A percentile compares a stretch with the other conserved stretches of the same genome.
Evolutionary conservation across 495 filamentous ascomycete species (phyloP).

Genomic region (Pseudotulostoma volvatum): DNA sequence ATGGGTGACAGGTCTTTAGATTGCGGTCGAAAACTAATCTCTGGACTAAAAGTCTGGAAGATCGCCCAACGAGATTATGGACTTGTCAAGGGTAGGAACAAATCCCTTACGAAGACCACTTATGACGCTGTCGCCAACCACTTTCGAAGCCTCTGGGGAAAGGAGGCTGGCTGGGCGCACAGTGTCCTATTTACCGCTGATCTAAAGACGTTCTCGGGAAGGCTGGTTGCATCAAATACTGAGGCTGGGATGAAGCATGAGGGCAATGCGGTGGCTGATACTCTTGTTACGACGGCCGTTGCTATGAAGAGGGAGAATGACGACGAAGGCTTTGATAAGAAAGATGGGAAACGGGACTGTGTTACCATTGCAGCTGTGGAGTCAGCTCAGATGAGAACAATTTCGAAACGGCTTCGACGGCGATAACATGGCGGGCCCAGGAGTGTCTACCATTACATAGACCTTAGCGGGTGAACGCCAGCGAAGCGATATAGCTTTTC

Average conservation of each 20-base stretch:
- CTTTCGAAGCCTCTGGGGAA: constrained; percentile 82
- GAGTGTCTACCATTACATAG: no score
- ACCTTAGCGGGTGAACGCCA: no score
- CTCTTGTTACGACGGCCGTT: constrained; percentile 13
- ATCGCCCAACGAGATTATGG: constrained; percentile 92
- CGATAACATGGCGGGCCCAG: no score
- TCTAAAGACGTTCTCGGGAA: constrained; percentile 65
- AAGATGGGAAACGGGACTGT: no score
- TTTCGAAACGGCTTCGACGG: no score
- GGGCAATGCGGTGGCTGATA: constrained; percentile 13
- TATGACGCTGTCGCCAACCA: constrained; percentile 83
- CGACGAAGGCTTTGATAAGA: constrained; percentile 10
- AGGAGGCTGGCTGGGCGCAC: constrained; percentile 94
- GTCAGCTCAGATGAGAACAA: no score
- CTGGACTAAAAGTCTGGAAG: constrained; percentile 85
- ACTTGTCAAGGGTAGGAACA: constrained; percentile 71
- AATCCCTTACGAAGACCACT: constrained; percentile 71
- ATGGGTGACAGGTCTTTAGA: no score
- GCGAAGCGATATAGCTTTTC: no score
- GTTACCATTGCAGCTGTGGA: no score
- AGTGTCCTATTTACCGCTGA: constrained; percentile 94
- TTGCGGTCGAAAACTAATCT: no score
- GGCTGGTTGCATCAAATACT: constrained; percentile 32
- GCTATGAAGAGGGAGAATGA: constrained; percentile 13
- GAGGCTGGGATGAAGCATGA: constrained; percentile 35